phyloP scores from a whole-genome alignment of 1,139 yeast species.

The Nakaseomyces sp. region DNA sequence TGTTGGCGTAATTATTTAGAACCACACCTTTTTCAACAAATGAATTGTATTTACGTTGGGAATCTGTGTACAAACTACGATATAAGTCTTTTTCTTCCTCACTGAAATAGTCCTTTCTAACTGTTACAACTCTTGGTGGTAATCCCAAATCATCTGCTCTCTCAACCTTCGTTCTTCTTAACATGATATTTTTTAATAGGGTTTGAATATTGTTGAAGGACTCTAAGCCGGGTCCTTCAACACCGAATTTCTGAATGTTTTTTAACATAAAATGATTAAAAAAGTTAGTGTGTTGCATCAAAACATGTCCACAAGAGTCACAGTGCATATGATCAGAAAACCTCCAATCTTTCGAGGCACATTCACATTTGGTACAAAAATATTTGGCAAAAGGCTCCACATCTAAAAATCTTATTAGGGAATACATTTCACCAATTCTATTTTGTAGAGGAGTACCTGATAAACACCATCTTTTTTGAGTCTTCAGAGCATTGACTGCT shows the following conservation, averaged over 20 bases:
- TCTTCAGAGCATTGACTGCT: conserved; percentile 67
- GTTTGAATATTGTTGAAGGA: conserved; percentile 72
- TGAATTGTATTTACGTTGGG: conserved; percentile 68
- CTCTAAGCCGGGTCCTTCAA: conserved; percentile 67
- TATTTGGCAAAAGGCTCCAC: conserved; percentile 81
- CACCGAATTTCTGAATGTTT: conserved; percentile 79
- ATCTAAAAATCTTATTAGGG: conserved; percentile 74
- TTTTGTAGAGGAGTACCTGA: conserved; percentile 96
- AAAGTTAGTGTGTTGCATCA: conserved; percentile 90
- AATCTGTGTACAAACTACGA: conserved; percentile 77
- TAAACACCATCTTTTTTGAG: conserved; percentile 78
- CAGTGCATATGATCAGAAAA: conserved; percentile 78
- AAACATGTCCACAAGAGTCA: conserved; percentile 78
- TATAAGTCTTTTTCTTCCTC: conserved; percentile 92
- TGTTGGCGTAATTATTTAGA: conserved; percentile 88
- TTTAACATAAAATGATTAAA: conserved; percentile 92
- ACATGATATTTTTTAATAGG: conserved; percentile 69
- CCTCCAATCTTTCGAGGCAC: conserved; percentile 72
- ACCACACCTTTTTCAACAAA: conserved; percentile 95
- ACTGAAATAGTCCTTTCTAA: conserved; percentile 76
- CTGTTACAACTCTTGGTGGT: conserved; percentile 89
- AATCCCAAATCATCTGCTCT: conserved; percentile 94
- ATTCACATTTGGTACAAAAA: conserved; percentile 85
- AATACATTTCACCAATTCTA: conserved; percentile 91
- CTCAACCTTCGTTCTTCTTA: conserved; percentile 88